These are phyloP conservation scores for Chara braunii DNA, from an alignment of 139 green algal genomes.

Conservation along the genomic window DNA sequence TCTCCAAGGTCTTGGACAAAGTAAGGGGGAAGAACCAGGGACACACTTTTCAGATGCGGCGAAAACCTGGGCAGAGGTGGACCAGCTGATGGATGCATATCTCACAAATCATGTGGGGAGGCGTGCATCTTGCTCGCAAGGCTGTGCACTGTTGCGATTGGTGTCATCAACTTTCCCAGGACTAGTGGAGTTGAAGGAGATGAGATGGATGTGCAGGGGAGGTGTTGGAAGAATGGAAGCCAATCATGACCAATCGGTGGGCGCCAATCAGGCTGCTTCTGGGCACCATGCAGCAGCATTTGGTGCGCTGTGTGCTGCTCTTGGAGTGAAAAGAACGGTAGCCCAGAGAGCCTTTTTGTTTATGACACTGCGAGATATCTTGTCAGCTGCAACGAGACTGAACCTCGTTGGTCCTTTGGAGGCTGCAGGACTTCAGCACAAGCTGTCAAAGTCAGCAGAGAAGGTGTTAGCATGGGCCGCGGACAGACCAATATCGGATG, in stretches of 20 bases:
- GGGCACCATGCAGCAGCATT: slow-evolving; percentile 28
- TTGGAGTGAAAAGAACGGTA: background rate
- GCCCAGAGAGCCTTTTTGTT: slow-evolving; percentile 25
- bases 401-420: slow-evolving; percentile 37
- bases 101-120: slow-evolving; percentile 20
- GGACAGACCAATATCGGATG: background rate
- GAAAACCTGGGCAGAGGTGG: background rate
- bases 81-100: background rate
- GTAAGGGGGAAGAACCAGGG: too few species aligned
- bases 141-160: slow-evolving; percentile 3
- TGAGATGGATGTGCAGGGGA: too few species aligned
- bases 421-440: slow-evolving; percentile 11
- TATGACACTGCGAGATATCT: slow-evolving; percentile 20
- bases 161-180: background rate
- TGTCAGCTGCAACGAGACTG: slow-evolving; percentile 35
- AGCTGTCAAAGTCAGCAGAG: slow-evolving; percentile 5
- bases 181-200: too few species aligned
- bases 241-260: too few species aligned
- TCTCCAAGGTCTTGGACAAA: too few species aligned
- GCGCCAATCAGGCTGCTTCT: too few species aligned
- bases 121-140: slow-evolving; percentile 6
- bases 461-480: background rate
- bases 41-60: background rate
- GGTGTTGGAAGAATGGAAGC: too few species aligned
- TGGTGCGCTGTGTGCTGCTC: slow-evolving; percentile 1